Evolutionary conservation across 176 grass and related monocot species (phyloP).

Genomic region (Aegilops bicornis): DNA sequence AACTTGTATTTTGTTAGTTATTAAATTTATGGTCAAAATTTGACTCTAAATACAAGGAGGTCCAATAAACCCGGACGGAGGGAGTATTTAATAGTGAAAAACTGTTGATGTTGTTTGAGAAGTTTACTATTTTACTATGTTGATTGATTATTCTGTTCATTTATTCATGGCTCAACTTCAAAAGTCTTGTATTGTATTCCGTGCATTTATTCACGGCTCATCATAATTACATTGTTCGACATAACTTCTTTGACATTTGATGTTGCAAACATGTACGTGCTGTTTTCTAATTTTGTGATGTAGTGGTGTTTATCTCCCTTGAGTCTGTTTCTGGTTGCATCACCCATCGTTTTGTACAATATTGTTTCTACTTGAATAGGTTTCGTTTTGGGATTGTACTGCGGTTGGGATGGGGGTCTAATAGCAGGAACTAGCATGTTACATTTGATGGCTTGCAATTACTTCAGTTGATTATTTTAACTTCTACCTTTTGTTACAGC

Average conservation of each 20-base stretch:
- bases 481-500: conserved; percentile 41
- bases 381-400: not conserved
- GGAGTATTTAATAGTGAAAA: conserved; percentile 1
- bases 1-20: too few species aligned
- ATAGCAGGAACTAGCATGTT: conserved; percentile 5
- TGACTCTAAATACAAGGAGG: too few species aligned
- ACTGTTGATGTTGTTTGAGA: conserved; percentile 1
- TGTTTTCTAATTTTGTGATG: not conserved
- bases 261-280: not conserved
- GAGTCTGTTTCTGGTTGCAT: conserved; percentile 6
- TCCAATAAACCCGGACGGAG: too few species aligned
- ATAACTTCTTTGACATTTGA: not conserved
- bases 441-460: not conserved
- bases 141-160: conserved; percentile 1
- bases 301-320: not conserved
- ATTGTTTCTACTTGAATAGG: not conserved
- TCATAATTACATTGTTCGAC: not conserved
- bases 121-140: conserved; percentile 12
- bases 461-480: conserved; percentile 11
- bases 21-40: too few species aligned
- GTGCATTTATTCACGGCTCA: not conserved
- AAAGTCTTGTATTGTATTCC: conserved; percentile 20
- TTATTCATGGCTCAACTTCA: not conserved
- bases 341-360: not conserved
- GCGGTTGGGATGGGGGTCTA: not conserved